Evolutionary conservation across 2,329 filamentous ascomycete genomes (phyloP), one percentile per base, ranked within the genome.

Genomic region (Fusarium liriodendri): DNA sequence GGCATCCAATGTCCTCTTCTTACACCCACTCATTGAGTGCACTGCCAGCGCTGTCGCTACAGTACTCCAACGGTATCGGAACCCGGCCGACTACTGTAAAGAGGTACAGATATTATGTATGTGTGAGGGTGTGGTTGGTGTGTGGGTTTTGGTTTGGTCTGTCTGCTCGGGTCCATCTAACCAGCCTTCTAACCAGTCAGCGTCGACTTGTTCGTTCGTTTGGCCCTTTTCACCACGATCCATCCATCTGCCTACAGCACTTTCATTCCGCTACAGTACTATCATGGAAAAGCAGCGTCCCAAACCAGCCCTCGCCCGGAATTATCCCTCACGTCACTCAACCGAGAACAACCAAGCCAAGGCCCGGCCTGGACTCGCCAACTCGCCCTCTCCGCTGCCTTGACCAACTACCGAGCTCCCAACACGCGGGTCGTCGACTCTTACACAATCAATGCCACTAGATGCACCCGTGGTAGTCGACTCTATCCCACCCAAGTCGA

Each of bases 311-410:
- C 60, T 66, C 70, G 66, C 60, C 42, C 45, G 65, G 70, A 62
- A 62, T 74, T 71, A 70, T 78, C 64, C 71, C 72, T 78, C 76
- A 78, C 76, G 76, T 78, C 76, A 78, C 76, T 75, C 70, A 70
- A 62, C 63, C 70, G 60, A 69, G 67, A 73, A 61, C 68, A 70
- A 64, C 58, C 64, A 52, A 63, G 68, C 66, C 68, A 67, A 67
- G 64, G 54, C 63, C 42, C 66, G 47, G 69, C 58, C 38, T 75
- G 62, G 47, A 70, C 60, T 70, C 63, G 57, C 69, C 66, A 42
- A 68, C 60, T 71, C 63, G 61, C 69, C 66, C 69, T 70, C 38
- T 73, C 66, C 61, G 63, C 63, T n/a, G 29, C 61, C 62, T 37
- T 37, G 7, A 14, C 35, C 47, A 71, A 73, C 72, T 62, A 73